Conservation (phyloP, 345 rosid genomes). For the Citrus hindsii region DNA sequence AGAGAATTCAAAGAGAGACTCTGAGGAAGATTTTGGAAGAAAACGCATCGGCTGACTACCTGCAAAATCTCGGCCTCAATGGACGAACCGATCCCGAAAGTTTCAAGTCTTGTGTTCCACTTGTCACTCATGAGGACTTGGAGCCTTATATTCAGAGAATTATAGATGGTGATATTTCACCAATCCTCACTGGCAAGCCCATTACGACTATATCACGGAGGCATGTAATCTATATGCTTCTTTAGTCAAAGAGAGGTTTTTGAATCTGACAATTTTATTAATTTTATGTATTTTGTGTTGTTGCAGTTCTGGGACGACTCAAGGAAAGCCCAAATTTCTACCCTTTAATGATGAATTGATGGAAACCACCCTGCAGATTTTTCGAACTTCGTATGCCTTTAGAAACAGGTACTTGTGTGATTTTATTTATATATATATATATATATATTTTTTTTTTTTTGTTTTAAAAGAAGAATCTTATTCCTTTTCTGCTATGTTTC, state of each 20-base stretch:
- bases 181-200: constrained; percentile 72
- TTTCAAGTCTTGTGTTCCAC: constrained; percentile 69
- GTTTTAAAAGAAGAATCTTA: not conserved
- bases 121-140: constrained; percentile 67
- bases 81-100: constrained; percentile 70
- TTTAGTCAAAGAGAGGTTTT: not conserved
- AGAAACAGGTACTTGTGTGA: constrained; percentile 57
- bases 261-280: not conserved
- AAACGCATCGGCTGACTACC: constrained; percentile 69
- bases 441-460: too few relatives aligned
- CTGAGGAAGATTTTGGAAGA: constrained; percentile 64
- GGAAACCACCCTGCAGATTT: constrained; percentile 80
- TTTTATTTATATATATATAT: not conserved
- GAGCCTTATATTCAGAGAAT: constrained; percentile 68
- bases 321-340: constrained; percentile 78
- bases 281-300: constrained; percentile 7
- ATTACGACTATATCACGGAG: constrained; percentile 77
- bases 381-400: constrained; percentile 75
- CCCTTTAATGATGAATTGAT: constrained; percentile 85
- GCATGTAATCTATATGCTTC: constrained; percentile 15
- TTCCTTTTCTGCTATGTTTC: not conserved
- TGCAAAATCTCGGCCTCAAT: constrained; percentile 61
- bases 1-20: constrained; percentile 63
- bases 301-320: constrained; percentile 91
- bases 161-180: constrained; percentile 67